A percentile compares a stretch with the other conserved stretches of the same genome.
These are phyloP conservation scores for Codiaeum variegatum DNA, from an alignment of 441 rosid species.

Conservation along the genomic window DNA sequence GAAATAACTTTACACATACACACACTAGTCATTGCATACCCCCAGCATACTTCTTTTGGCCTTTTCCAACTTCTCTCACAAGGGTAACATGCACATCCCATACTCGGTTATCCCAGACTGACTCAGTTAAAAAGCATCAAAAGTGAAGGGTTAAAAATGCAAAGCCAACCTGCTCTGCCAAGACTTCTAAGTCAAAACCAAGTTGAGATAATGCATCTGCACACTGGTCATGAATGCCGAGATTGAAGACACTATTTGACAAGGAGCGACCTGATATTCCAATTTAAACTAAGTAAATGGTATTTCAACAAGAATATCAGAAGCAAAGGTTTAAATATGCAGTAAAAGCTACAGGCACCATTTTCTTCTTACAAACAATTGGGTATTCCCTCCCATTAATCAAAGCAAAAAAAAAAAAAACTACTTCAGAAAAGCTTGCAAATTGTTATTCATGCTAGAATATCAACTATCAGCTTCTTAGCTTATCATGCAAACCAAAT, in stretches of 20 bases:
- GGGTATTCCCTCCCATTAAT: background rate
- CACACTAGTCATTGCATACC: background rate
- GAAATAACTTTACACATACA: background rate
- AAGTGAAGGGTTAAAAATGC: background rate
- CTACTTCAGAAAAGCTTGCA: background rate
- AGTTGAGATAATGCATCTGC: slow-evolving; percentile 47
- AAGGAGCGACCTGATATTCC: slow-evolving; percentile 42
- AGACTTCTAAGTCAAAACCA: slow-evolving; percentile 53
- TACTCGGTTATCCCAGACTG: background rate
- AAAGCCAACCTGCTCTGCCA: slow-evolving; percentile 50
- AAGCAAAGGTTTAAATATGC: background rate
- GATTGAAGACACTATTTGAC: slow-evolving; percentile 50
- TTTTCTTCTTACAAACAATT: background rate
- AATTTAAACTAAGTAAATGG: slow-evolving; percentile 8
- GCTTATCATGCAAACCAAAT: background rate
- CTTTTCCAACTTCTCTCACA: background rate
- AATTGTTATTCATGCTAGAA: background rate
- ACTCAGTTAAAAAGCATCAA: background rate
- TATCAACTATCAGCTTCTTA: background rate
- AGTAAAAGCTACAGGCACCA: background rate
- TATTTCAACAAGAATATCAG: background rate
- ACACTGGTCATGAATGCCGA: slow-evolving; percentile 45
- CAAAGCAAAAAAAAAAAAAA: background rate
- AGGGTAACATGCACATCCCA: background rate
- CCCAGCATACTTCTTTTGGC: background rate